Conservation (phyloP, 768 basidiomycete genomes). For the Tephrocybe sp. region DNA sequence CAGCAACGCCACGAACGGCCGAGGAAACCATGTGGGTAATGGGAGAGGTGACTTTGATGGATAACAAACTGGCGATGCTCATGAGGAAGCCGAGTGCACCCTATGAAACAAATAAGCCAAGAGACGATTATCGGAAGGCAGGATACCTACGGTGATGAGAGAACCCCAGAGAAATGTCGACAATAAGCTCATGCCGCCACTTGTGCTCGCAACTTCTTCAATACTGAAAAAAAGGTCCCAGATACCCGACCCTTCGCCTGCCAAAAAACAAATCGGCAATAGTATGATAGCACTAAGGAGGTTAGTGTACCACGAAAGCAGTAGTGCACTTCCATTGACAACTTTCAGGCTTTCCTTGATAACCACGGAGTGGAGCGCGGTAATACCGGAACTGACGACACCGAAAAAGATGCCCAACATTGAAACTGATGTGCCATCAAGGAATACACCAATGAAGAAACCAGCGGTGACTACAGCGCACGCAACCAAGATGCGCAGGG, state of each 20-base stretch:
- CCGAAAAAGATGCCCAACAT: slow-evolving; percentile 75
- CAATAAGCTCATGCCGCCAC: slow-evolving; percentile 44
- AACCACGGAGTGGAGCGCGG: slow-evolving; percentile 87
- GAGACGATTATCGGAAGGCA: background rate
- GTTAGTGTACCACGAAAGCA: slow-evolving; percentile 93
- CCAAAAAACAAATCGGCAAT: slow-evolving; percentile 67
- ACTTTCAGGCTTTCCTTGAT: slow-evolving; percentile 84
- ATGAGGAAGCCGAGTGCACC: slow-evolving; percentile 91
- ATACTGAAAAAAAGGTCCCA: slow-evolving; percentile 54
- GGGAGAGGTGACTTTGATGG: slow-evolving; percentile 96
- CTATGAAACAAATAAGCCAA: slow-evolving; percentile 31
- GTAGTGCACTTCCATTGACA: slow-evolving; percentile 80
- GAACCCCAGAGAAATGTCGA: slow-evolving; percentile 79
- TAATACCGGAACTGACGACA: slow-evolving; percentile 80
- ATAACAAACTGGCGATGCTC: slow-evolving; percentile 88
- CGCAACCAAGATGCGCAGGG: slow-evolving; percentile 66
- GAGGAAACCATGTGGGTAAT: slow-evolving; percentile 98
- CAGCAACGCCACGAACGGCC: slow-evolving; percentile 91
- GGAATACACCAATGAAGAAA: slow-evolving; percentile 88
- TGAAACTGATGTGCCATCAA: slow-evolving; percentile 63
- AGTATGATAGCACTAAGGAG: slow-evolving; percentile 72
- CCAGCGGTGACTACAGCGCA: slow-evolving; percentile 84
- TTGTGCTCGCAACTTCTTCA: slow-evolving; percentile 31
- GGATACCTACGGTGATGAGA: slow-evolving; percentile 60
- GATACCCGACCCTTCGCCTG: slow-evolving; percentile 71